These are phyloP conservation scores for Citrus inodora DNA, from an alignment of 345 rosid species.

Conservation along the genomic window DNA sequence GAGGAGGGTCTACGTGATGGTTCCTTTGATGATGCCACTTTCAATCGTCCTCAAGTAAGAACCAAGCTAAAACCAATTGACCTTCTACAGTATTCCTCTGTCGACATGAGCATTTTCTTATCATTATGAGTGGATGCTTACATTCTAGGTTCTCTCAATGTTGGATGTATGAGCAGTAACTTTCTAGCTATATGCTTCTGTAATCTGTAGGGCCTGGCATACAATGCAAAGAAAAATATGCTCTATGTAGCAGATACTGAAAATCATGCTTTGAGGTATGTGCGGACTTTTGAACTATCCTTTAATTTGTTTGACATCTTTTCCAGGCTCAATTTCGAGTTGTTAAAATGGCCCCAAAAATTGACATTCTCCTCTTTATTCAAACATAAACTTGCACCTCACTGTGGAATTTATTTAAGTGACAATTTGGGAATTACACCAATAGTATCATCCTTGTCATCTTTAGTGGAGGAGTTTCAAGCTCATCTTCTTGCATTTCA, in stretches of 20 bases:
- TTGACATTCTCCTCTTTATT: neutral
- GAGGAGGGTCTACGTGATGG: slow-evolving; percentile 88
- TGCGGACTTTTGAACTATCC: slow-evolving; percentile 6
- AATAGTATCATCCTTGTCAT: neutral
- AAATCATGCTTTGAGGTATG: slow-evolving; percentile 90
- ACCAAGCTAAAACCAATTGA: slow-evolving; percentile 1
- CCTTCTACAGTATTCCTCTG: neutral
- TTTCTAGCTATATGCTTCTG: slow-evolving; percentile 21
- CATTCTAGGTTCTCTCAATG: neutral
- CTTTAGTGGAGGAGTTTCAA: neutral
- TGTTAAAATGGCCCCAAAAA: neutral
- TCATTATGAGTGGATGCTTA: neutral
- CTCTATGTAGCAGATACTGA: slow-evolving; percentile 95
- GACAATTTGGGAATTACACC: neutral
- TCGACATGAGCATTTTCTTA: neutral
- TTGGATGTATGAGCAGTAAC: slow-evolving; percentile 6
- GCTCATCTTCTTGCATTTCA: slow-evolving; percentile 21
- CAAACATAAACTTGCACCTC: neutral
- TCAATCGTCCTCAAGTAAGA: slow-evolving; percentile 83
- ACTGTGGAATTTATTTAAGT: neutral
- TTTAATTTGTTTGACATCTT: slow-evolving; percentile 3
- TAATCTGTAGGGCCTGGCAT: slow-evolving; percentile 87
- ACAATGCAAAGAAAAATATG: slow-evolving; percentile 79
- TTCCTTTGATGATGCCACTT: slow-evolving; percentile 74
- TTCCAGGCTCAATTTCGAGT: neutral